Evolutionary conservation across 805 yeast species (phyloP).

Genomic region (Torulaspora indica): DNA sequence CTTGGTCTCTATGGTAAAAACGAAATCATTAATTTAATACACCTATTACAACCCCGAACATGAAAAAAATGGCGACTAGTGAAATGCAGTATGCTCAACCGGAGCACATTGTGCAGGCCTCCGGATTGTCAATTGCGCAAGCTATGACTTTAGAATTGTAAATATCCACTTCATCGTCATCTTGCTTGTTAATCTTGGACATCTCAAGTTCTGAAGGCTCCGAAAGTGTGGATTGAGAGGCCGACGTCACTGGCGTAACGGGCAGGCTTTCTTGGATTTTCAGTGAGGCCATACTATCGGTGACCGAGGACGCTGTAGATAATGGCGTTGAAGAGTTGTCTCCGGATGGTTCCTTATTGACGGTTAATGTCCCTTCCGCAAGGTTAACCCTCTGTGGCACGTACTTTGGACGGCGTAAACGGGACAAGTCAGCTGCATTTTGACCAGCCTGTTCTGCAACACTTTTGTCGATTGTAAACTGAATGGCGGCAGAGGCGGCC

Average conservation of each 20-base stretch:
- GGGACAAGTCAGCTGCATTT: conserved; percentile 34
- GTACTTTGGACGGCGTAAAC: conserved; percentile 39
- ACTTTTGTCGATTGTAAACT: conserved; percentile 76
- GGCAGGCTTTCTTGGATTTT: conserved; percentile 35
- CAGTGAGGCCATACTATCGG: conserved; percentile 43
- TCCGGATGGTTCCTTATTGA: conserved; percentile 17
- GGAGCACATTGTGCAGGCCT: conserved; percentile 98
- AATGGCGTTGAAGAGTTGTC: conserved; percentile 37
- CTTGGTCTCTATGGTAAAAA: conserved; percentile 6
- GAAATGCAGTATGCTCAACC: conserved; percentile 49
- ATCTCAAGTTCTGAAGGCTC: conserved; percentile 41
- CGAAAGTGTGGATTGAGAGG: conserved; percentile 34
- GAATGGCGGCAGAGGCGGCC: conserved; percentile 96
- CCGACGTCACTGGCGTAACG: conserved; percentile 28
- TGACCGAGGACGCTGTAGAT: conserved; percentile 35
- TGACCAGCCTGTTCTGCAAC: conserved; percentile 93
- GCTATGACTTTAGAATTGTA: conserved; percentile 91
- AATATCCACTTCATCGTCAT: conserved; percentile 54
- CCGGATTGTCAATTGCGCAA: conserved; percentile 95
- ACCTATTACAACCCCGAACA: conserved; percentile 12
- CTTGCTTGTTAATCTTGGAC: conserved; percentile 20
- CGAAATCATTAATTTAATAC: conserved; percentile 8
- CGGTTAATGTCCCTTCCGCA: conserved; percentile 17
- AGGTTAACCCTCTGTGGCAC: conserved; percentile 25
- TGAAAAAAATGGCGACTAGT: conserved; percentile 4